Evolutionary conservation across 1,284 basidiomycete genomes (phyloP), one percentile per base, ranked within the genome.

Genomic region (Pyrrhoderma lamaoense): DNA sequence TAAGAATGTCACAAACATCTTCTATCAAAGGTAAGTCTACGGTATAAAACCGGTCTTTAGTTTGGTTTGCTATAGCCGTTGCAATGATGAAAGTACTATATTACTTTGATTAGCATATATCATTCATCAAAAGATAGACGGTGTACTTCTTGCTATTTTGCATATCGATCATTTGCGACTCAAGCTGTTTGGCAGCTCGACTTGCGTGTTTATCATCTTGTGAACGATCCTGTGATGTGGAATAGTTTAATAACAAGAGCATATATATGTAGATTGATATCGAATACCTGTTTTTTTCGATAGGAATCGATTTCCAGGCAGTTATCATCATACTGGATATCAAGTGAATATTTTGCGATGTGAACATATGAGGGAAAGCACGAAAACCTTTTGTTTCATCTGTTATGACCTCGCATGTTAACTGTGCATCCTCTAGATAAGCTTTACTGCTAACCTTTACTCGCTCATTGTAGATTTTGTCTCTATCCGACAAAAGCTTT

Each of bases 91-190:
- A 89, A n/a, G 75, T 67, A 61, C 86, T 89, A 54, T 22, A 49
- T 21, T 44, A 39, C 54, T 19, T 46, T 22, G n/a, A n/a, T 52
- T 40, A 45, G 45, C 18, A 46, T 31, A 36, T 16, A 50, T 25
- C n/a, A 21, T 25, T n/a, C n/a, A 8, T 42, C 47, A 44, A 51
- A 48, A 38, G 31, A 40, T 49, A 13, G 21, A 8, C 14, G 11
- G 44, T 69, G 51, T 55, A 89, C 87, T 91, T 91, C 70, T 91
- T 91, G 65, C 79, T 76, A 58, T 84, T 86, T 42, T 80, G 66
- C 85, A 89, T 89, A 42, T 89, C 84, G 37, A 73, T 70, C 51
- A 77, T 76, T 57, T 88, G 85, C 56, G 85, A 80, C 56, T 88
- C 85, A 49, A 77, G 78, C 59, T 88, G 84, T 63, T 77, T 82